Base-by-base conservation (phyloP, 2,329 filamentous ascomycete genomes). In the Basipetospora chlamydospora region DNA sequence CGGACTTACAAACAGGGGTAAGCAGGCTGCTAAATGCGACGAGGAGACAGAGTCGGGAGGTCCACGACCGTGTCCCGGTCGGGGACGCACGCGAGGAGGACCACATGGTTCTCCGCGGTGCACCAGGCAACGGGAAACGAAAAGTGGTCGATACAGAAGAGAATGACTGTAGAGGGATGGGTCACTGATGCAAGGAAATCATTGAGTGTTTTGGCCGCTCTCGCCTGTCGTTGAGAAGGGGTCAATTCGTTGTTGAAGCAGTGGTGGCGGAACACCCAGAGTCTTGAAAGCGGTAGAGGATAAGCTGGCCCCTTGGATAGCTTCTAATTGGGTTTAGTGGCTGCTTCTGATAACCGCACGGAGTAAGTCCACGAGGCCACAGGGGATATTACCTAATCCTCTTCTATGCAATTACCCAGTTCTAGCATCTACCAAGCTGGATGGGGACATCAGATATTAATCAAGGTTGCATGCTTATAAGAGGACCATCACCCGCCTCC, bases 241-340 rank as follows among this genome's bases (percentile, higher is more conserved):
- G 22, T 23, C 25, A 20, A 36, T 17, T 15, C 26, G 32, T 36
- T 28, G 36, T 33, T 15, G 38, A 30, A 20, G 26, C 22, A 30
- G 28, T 37, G 42, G 29, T 37, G 22, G 25, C 31, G 38, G 33
- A 35, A 41, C 38, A 41, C 30, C n/a, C n/a, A n/a, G n/a, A n/a
- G n/a, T n/a, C n/a, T n/a, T n/a, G n/a, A n/a, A n/a, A 23, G 22
- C 11, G 6, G 22, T 23, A 23, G 6, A 6, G 6, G 42, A 41
- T 42, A 46, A 51, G 47, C 47, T 50, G 49, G 47, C 47, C 47
- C 41, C 43, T 50, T 47, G 42, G 29, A 33, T 12, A 44, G 42
- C 41, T 43, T 41, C 38, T 12, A 13, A 37, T 43, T 30, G 10
- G 44, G 42, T 26, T 39, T 46, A 44, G 44, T 33, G 39, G n/a